These are phyloP conservation scores for Syzygium grande DNA, from an alignment of 345 rosid species.

Conservation along the genomic window DNA sequence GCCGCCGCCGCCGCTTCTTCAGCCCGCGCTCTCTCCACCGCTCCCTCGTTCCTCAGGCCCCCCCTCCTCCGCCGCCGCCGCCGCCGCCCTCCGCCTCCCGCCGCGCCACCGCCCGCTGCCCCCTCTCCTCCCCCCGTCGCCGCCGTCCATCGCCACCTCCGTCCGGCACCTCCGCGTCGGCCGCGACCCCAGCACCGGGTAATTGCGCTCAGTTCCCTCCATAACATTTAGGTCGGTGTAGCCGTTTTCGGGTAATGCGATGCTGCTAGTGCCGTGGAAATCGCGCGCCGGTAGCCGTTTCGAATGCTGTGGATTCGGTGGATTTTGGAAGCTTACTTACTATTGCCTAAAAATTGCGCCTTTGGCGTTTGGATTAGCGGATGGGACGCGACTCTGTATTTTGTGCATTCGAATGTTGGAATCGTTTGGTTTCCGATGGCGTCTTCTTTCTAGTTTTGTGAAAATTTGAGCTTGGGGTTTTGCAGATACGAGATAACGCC, in stretches of 20 bases:
- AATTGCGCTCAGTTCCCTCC: background rate
- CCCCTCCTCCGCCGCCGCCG: background rate
- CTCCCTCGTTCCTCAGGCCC: conserved; percentile 4
- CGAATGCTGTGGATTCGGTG: background rate
- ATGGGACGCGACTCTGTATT: background rate
- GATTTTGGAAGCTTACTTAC: background rate
- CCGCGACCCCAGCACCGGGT: conserved; percentile 36
- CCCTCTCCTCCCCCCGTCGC: background rate
- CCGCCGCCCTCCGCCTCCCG: background rate
- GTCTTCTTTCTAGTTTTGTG: background rate
- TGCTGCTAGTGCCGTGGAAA: background rate
- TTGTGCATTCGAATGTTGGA: background rate
- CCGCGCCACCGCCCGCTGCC: background rate
- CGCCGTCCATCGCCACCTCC: conserved; percentile 14
- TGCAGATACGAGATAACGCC: conserved; percentile 60
- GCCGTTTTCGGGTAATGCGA: background rate
- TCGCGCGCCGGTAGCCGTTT: background rate
- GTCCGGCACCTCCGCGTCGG: conserved; percentile 41
- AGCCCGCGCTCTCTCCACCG: conserved; percentile 8
- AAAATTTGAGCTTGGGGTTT: background rate
- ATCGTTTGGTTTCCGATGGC: background rate
- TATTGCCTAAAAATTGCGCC: background rate
- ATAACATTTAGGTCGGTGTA: background rate
- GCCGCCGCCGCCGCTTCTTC: conserved; percentile 4
- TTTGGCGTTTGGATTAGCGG: background rate